Evolutionary conservation across 2,329 filamentous ascomycete genomes (phyloP).

Genomic region (Bipolaris sorokiniana): DNA sequence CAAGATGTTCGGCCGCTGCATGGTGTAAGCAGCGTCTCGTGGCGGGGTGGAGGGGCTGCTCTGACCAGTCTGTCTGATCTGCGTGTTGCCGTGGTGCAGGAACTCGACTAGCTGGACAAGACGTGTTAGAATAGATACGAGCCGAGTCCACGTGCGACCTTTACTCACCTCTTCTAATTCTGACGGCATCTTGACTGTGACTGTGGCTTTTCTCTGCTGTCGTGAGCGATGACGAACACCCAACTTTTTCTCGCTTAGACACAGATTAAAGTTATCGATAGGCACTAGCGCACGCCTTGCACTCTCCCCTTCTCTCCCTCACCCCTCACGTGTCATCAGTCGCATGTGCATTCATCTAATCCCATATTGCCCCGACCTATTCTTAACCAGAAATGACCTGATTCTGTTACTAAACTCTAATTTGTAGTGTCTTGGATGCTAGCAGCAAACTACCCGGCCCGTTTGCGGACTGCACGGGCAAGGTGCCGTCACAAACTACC

Average conservation of each 20-base stretch:
- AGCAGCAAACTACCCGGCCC: background rate
- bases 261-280: slow-evolving; percentile 46
- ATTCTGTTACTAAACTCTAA: background rate
- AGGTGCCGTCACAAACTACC: slow-evolving; percentile 3
- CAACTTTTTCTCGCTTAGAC: slow-evolving; percentile 27
- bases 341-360: slow-evolving; percentile 13
- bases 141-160: too few species aligned
- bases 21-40: slow-evolving; percentile 23
- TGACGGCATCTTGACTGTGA: slow-evolving; percentile 52
- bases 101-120: slow-evolving; percentile 82
- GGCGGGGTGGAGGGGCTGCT: slow-evolving; percentile 32
- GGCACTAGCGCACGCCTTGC: slow-evolving; percentile 16
- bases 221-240: slow-evolving; percentile 32
- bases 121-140: background rate
- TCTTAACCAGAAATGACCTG: slow-evolving; percentile 1
- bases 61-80: slow-evolving; percentile 80
- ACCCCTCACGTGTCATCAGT: slow-evolving; percentile 8
- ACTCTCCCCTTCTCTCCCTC: slow-evolving; percentile 2
- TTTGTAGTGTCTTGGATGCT: slow-evolving; percentile 1
- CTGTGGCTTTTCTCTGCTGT: slow-evolving; percentile 16
- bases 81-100: slow-evolving; percentile 87
- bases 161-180: slow-evolving; percentile 56
- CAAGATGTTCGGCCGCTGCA: slow-evolving; percentile 80
- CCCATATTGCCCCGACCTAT: slow-evolving; percentile 13
- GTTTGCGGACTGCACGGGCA: slow-evolving; percentile 1